phyloP scores from a whole-genome alignment of 2,329 filamentous ascomycete species.

The Cladobotryum mycophilum region DNA sequence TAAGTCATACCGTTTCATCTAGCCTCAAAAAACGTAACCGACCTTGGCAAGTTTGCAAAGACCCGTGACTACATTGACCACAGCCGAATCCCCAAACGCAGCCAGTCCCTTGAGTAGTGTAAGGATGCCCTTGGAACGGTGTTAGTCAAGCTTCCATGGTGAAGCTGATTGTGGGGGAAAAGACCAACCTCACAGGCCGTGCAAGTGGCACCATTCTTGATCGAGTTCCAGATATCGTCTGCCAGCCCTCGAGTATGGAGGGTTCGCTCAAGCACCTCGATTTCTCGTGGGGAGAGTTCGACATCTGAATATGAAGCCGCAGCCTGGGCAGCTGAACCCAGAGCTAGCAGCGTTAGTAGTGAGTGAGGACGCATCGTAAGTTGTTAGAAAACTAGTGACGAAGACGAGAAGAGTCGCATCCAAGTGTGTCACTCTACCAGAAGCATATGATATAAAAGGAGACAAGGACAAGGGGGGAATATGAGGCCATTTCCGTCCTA shows the following conservation, averaged over 20 bases:
- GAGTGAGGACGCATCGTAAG: constrained; percentile 14
- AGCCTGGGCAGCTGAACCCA: constrained; percentile 9
- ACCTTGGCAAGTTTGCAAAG: constrained; percentile 30
- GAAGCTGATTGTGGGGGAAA: background rate
- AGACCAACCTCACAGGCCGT: constrained; percentile 20
- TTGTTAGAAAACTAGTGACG: background rate
- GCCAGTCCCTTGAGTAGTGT: constrained; percentile 38
- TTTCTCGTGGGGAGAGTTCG: constrained; percentile 2
- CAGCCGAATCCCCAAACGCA: constrained; percentile 34
- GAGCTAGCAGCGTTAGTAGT: constrained; percentile 14
- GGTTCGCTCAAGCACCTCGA: constrained; percentile 6
- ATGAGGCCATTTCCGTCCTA: background rate
- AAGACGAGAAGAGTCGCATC: too few species aligned
- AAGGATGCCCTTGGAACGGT: constrained; percentile 15
- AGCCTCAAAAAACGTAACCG: background rate
- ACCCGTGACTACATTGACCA: constrained; percentile 27
- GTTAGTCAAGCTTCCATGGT: background rate
- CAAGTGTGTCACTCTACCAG: too few species aligned
- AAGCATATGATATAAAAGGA: too few species aligned
- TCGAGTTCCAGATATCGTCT: constrained; percentile 20
- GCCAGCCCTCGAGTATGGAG: constrained; percentile 10
- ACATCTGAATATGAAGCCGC: constrained; percentile 1
- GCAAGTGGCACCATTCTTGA: constrained; percentile 21
- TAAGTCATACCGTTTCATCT: background rate
- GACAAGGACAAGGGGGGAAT: background rate